Evolutionary conservation across 768 basidiomycete genomes (phyloP).

Genomic region (Trametes sanguinea): DNA sequence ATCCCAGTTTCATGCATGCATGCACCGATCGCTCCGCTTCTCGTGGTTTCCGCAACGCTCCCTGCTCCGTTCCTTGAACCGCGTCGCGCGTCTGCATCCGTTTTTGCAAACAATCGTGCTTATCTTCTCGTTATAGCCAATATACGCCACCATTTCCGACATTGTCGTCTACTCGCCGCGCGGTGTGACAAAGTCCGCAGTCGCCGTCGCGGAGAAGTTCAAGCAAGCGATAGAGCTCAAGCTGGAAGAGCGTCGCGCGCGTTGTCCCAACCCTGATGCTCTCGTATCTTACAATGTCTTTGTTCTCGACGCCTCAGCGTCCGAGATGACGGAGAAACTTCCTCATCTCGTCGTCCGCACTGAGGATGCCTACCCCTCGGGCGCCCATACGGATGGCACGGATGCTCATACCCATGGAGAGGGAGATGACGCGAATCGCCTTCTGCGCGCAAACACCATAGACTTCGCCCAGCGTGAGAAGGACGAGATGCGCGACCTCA

Average conservation of each 20-base stretch:
- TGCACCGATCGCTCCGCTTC: constrained; percentile 2
- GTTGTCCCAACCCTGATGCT: constrained; percentile 25
- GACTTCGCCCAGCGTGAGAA: constrained; percentile 83
- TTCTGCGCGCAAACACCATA: constrained; percentile 56
- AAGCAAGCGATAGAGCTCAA: constrained; percentile 62
- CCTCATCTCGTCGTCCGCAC: constrained; percentile 57
- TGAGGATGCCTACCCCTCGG: constrained; percentile 38
- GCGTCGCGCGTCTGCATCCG: background rate
- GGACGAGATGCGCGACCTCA: constrained; percentile 89
- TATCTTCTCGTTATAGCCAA: constrained; percentile 49
- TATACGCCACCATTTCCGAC: constrained; percentile 87
- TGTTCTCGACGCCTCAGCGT: constrained; percentile 61
- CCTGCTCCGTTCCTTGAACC: background rate
- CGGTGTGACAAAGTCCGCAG: constrained; percentile 55
- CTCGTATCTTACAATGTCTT: constrained; percentile 73
- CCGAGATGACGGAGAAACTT: constrained; percentile 45
- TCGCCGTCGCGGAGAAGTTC: constrained; percentile 66
- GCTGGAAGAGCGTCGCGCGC: constrained; percentile 43
- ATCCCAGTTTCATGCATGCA: constrained; percentile 1
- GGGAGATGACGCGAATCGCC: constrained; percentile 6
- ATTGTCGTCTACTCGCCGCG: constrained; percentile 84
- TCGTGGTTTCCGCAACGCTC: background rate
- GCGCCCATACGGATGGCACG: constrained; percentile 36
- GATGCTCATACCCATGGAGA: constrained; percentile 34
- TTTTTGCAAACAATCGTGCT: constrained; percentile 9